A percentile compares a stretch with the other conserved stretches of the same genome.
These are phyloP conservation scores for Stromatinia cepivora DNA, from an alignment of 2,329 filamentous ascomycete species.

Conservation along the genomic window DNA sequence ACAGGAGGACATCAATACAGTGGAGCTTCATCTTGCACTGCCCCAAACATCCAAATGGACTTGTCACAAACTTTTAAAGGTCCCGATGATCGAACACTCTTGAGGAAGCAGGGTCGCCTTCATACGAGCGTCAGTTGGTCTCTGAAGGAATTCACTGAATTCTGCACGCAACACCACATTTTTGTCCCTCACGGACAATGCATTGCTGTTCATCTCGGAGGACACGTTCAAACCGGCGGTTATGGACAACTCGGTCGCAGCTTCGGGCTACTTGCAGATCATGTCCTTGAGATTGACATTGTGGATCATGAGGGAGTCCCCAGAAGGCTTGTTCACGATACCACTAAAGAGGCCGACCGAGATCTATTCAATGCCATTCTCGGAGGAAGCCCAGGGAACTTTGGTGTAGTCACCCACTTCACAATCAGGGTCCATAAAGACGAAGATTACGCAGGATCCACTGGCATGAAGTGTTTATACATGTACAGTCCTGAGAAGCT, in stretches of 20 bases:
- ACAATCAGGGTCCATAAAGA: conserved; percentile 45
- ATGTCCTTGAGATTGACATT: conserved; percentile 38
- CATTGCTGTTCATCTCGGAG: conserved; percentile 47
- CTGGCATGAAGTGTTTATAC: conserved; percentile 47
- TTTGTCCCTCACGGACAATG: conserved; percentile 52
- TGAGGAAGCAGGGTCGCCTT: conserved; percentile 43
- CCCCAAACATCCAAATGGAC: conserved; percentile 50
- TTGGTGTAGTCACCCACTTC: conserved; percentile 41
- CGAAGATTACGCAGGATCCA: conserved; percentile 45
- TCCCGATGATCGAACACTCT: conserved; percentile 39
- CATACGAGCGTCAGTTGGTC: conserved; percentile 46
- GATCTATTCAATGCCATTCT: conserved; percentile 41
- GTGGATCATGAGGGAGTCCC: conserved; percentile 38
- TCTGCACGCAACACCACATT: conserved; percentile 44
- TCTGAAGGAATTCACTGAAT: conserved; percentile 47
- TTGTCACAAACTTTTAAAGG: conserved; percentile 43
- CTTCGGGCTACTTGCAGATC: conserved; percentile 44
- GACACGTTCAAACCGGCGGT: conserved; percentile 50
- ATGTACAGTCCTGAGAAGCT: conserved; percentile 45
- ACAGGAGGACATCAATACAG: conserved; percentile 53
- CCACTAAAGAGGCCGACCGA: conserved; percentile 30
- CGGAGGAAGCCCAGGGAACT: conserved; percentile 42
- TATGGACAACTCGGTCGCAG: conserved; percentile 50
- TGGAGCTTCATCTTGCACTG: conserved; percentile 49
- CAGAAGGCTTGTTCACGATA: conserved; percentile 30